Conservation (phyloP, 345 rosid species). For the Hevea brasiliensis region DNA sequence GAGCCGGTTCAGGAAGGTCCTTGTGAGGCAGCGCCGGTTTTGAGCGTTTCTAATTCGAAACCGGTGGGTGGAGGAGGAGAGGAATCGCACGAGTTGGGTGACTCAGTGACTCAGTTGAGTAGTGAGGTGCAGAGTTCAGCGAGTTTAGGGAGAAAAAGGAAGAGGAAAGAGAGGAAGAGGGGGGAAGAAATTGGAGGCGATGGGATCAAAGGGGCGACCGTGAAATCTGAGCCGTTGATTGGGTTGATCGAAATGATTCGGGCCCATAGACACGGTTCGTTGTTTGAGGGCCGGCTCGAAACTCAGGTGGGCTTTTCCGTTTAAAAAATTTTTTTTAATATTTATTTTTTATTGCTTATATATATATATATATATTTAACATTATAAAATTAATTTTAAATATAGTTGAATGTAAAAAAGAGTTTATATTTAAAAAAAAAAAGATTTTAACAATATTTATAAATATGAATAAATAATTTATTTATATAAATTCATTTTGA, state of each 20-base stretch:
- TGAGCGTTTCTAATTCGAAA: slow-evolving; percentile 30
- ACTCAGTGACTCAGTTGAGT: slow-evolving; percentile 45
- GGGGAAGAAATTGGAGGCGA: slow-evolving; percentile 26
- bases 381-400: too few species aligned
- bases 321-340: neutral
- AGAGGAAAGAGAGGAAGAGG: slow-evolving; percentile 27
- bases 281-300: slow-evolving; percentile 56
- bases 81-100: slow-evolving; percentile 39
- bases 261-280: slow-evolving; percentile 52
- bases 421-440: too few species aligned
- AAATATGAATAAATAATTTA: too few species aligned
- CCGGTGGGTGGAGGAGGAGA: slow-evolving; percentile 15
- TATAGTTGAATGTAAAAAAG: too few species aligned
- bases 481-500: too few species aligned
- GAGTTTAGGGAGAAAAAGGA: slow-evolving; percentile 40
- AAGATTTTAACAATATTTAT: too few species aligned
- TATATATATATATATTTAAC: neutral
- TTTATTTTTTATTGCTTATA: neutral
- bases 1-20: slow-evolving; percentile 32
- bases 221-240: slow-evolving; percentile 61
- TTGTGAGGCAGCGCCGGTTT: slow-evolving; percentile 37
- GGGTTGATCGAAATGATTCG: slow-evolving; percentile 48
- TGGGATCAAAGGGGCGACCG: slow-evolving; percentile 27
- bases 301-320: slow-evolving; percentile 43
- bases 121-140: slow-evolving; percentile 62